These are phyloP conservation scores for Trichopus zeylanicus DNA, from an alignment of 116 monocot species.

Conservation along the genomic window DNA sequence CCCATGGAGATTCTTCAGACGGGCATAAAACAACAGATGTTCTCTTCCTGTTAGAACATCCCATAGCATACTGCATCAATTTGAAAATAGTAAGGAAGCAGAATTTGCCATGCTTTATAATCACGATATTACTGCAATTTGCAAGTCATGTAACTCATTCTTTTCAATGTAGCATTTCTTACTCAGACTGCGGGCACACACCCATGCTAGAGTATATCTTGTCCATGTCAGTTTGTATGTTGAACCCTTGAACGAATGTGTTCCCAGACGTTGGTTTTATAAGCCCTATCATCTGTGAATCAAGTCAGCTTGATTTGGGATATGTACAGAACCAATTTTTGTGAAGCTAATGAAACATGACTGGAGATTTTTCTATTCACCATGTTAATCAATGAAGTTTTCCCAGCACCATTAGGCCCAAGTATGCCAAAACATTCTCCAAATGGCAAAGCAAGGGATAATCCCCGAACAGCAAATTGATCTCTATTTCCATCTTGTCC, in stretches of 20 bases:
- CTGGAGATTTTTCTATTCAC: constrained; percentile 19
- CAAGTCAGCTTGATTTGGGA: not conserved
- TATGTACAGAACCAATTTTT: not conserved
- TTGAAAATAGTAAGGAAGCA: not conserved
- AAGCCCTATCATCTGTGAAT: constrained; percentile 67
- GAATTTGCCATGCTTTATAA: too few relatives aligned
- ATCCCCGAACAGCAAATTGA: constrained; percentile 64
- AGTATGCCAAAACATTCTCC: constrained; percentile 86
- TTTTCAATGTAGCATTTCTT: constrained; percentile 7
- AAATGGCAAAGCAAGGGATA: constrained; percentile 64
- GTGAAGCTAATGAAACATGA: not conserved
- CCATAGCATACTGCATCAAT: constrained; percentile 63
- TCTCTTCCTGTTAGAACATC: constrained; percentile 72
- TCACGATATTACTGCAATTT: too few relatives aligned
- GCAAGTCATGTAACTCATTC: not conserved
- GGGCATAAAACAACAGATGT: constrained; percentile 71
- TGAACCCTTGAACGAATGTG: constrained; percentile 50
- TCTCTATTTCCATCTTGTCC: constrained; percentile 70
- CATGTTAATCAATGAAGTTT: constrained; percentile 85
- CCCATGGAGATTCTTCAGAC: constrained; percentile 69
- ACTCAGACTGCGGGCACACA: constrained; percentile 90
- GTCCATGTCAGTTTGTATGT: constrained; percentile 52
- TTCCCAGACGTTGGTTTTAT: constrained; percentile 56
- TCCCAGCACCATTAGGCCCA: constrained; percentile 96
- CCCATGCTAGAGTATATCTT: constrained; percentile 67